Evolutionary conservation across 805 yeast species (phyloP).

Genomic region (Yarrowia sp.): DNA sequence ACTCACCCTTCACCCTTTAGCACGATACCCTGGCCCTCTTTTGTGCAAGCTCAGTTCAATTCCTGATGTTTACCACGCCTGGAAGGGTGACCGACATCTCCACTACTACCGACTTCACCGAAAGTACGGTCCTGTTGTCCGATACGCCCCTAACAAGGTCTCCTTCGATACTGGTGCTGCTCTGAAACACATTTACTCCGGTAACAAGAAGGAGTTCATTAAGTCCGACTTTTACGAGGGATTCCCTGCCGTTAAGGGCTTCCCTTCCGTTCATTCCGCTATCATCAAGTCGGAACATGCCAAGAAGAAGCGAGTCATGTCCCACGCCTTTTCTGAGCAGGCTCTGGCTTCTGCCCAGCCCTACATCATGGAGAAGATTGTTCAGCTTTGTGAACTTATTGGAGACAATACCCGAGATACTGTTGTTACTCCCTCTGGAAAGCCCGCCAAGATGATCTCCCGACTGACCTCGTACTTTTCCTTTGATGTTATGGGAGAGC

Average conservation of each 20-base stretch:
- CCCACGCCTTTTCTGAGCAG: conserved; percentile 28
- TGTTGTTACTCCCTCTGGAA: conserved; percentile 21
- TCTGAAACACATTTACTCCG: conserved; percentile 27
- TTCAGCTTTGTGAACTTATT: conserved; percentile 25
- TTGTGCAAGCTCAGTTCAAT: conserved; percentile 26
- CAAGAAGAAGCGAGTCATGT: conserved; percentile 28
- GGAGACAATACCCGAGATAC: conserved; percentile 27
- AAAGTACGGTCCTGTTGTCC: conserved; percentile 28
- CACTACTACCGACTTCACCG: conserved; percentile 26
- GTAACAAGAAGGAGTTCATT: conserved; percentile 24
- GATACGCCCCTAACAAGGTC: conserved; percentile 28
- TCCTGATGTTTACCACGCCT: conserved; percentile 28
- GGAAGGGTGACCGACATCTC: conserved; percentile 29
- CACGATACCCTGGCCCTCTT: conserved; percentile 28
- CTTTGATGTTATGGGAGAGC: conserved; percentile 29
- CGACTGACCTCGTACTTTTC: conserved; percentile 26
- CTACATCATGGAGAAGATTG: conserved; percentile 28
- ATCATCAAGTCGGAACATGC: conserved; percentile 28
- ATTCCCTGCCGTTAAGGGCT: conserved; percentile 29
- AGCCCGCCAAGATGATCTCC: conserved; percentile 28
- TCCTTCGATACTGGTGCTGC: conserved; percentile 28
- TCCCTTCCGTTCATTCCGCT: conserved; percentile 29
- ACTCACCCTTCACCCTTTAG: conserved; percentile 26
- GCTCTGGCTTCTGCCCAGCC: conserved; percentile 28
- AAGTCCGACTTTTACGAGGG: conserved; percentile 29